These are phyloP conservation scores for Halenospora varia DNA, from an alignment of 495 filamentous ascomycete species.

Conservation along the genomic window DNA sequence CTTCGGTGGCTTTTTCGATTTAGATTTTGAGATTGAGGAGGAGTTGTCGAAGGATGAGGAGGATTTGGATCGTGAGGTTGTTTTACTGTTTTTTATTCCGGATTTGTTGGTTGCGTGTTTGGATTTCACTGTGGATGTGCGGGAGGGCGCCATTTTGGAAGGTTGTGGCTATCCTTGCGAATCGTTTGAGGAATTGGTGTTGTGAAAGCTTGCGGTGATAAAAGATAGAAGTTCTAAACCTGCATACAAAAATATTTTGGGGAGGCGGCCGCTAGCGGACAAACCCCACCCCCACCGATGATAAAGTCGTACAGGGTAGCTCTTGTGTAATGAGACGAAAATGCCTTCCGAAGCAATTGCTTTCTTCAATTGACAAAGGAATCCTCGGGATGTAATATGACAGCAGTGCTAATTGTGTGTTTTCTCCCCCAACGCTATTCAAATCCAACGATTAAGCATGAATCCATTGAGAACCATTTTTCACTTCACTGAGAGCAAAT, in stretches of 20 bases:
- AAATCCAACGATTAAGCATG: no score
- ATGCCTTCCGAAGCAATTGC: no score
- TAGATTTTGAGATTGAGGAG: slow-evolving; percentile 33
- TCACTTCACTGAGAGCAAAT: not conserved
- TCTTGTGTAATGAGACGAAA: no score
- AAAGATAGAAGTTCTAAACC: not conserved
- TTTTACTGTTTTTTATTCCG: slow-evolving; percentile 32
- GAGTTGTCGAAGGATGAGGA: slow-evolving; percentile 22
- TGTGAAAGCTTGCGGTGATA: not conserved
- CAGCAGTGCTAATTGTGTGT: no score
- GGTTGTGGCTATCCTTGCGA: not conserved
- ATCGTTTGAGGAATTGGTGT: not conserved
- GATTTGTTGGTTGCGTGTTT: slow-evolving; percentile 46
- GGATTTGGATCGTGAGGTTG: not conserved
- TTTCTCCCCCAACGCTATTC: no score
- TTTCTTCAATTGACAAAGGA: no score
- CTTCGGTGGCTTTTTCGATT: slow-evolving; percentile 31
- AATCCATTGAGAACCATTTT: not conserved
- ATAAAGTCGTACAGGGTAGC: no score
- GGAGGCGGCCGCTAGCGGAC: slow-evolving; percentile 12
- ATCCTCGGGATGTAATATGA: no score
- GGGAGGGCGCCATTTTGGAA: slow-evolving; percentile 43
- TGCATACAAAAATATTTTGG: slow-evolving; percentile 13
- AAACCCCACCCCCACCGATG: not conserved
- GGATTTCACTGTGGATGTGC: slow-evolving; percentile 49